Percentiles rank a stretch among this genome's conserved stretches.
Evolutionary conservation across 2,329 filamentous ascomycete genomes (phyloP).

Genomic region (Aspergillus awamori): DNA sequence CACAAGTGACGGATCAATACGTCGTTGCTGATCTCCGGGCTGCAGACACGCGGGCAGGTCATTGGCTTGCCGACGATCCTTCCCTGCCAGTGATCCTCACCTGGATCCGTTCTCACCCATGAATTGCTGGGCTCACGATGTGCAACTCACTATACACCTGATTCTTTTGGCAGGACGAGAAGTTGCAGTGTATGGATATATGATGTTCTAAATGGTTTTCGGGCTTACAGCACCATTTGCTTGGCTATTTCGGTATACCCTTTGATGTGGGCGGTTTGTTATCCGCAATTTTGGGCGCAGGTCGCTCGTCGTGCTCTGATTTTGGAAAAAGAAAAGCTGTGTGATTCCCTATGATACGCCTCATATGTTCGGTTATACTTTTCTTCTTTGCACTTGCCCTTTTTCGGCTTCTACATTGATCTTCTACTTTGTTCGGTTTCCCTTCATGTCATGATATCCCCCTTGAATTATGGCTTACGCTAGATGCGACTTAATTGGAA

Average conservation of each 20-base stretch:
- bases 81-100: slow-evolving; percentile 54
- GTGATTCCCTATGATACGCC: background rate
- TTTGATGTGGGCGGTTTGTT: slow-evolving; percentile 18
- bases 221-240: slow-evolving; percentile 10
- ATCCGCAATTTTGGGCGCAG: slow-evolving; percentile 18
- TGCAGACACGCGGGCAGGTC: slow-evolving; percentile 59
- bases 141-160: background rate
- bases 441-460: slow-evolving; percentile 25
- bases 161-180: background rate
- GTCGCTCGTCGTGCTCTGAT: slow-evolving; percentile 16
- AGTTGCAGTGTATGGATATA: slow-evolving; percentile 4
- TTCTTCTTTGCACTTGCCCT: background rate
- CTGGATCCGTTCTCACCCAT: slow-evolving; percentile 47
- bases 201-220: slow-evolving; percentile 6
- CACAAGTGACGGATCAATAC: slow-evolving; percentile 59
- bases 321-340: slow-evolving; percentile 7
- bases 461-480: slow-evolving; percentile 18
- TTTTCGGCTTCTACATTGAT: slow-evolving; percentile 4
- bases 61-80: slow-evolving; percentile 66
- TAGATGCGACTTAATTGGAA: slow-evolving; percentile 10
- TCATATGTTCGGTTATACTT: background rate
- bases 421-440: background rate
- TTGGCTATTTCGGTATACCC: slow-evolving; percentile 10
- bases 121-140: background rate
- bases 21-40: slow-evolving; percentile 59